These are phyloP conservation scores for Ascochyta viciae-villosae DNA, from an alignment of 2,329 filamentous ascomycete species.

Conservation along the genomic window DNA sequence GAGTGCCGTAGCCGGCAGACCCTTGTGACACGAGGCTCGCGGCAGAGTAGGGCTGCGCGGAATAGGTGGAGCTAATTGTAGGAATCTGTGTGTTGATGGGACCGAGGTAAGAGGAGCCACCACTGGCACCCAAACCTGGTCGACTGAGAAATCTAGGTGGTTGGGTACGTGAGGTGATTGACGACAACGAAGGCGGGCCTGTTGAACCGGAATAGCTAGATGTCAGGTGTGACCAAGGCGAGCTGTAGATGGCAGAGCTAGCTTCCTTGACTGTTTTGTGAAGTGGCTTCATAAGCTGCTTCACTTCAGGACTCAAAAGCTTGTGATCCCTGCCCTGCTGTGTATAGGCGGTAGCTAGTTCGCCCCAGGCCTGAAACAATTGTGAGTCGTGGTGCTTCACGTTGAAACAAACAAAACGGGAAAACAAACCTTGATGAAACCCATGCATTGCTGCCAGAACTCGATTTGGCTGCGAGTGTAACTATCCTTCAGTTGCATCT, in stretches of 20 bases:
- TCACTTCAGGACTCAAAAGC: constrained; percentile 69
- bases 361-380: constrained; percentile 65
- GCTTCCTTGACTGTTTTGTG: constrained; percentile 85
- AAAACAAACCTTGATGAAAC: constrained; percentile 65
- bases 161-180: constrained; percentile 45
- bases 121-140: constrained; percentile 30
- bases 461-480: constrained; percentile 70
- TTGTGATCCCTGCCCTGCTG: constrained; percentile 52
- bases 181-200: constrained; percentile 43
- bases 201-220: constrained; percentile 38
- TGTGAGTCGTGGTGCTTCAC: constrained; percentile 41
- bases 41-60: constrained; percentile 37
- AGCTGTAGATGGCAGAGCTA: constrained; percentile 72
- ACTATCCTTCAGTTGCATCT: constrained; percentile 85
- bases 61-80: constrained; percentile 37
- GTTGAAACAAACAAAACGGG: constrained; percentile 19
- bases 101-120: constrained; percentile 40
- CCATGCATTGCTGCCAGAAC: constrained; percentile 75
- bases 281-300: constrained; percentile 76
- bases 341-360: constrained; percentile 60
- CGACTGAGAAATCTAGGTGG: constrained; percentile 41
- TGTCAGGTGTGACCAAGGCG: constrained; percentile 67
- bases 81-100: constrained; percentile 48
- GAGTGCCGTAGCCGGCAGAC: constrained; percentile 57
- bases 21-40: constrained; percentile 37